Base-by-base conservation (phyloP, 2,329 filamentous ascomycete genomes). In the Aspergillus transmontanensis region DNA sequence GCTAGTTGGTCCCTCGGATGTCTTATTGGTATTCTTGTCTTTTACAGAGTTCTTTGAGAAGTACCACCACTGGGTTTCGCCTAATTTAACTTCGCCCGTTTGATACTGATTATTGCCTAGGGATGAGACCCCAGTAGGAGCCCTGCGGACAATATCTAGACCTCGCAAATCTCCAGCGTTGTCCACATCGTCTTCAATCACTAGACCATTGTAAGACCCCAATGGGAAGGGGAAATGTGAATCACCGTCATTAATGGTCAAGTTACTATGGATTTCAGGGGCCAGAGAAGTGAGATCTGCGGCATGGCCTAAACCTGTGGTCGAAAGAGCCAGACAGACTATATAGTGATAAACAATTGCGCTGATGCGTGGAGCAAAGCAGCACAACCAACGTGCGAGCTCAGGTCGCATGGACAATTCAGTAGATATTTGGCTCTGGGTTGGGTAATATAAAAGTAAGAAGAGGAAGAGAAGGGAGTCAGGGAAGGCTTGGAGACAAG, bases 331-430 rank as follows among this genome's bases (percentile, higher is more conserved):
- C 62, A 90, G 79, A 73, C 88, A 90, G 48, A 93, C 75, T 45
- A 87, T 72, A 39, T 90, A 70, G 36, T 91, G 76, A 57, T 90
- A 73, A 34, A 86, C 78, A 36, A 87, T 86, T 59, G 88, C 86
- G 71, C 85, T 81, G 59, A 90, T 75, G 62, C 89, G 91, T 71
- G 89, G 87, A 73, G 86, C 86, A 72, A 92, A 86, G 74, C 90
- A 89, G 79, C 88, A 90, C 81, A 91, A 91, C 69, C 91, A 81
- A 72, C 86, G 87, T 75, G 85, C 89, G 76, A 89, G 84, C 78
- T 89, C 77, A 54, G 70, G 75, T 67, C 73, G 76, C 79, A 81
- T 81, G 69, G 70, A 72, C 68, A 60, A 26, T 16, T 39, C 10
- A 55, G 30, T 39, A 55, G 11, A 39, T 26, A 41, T 55, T 30